Conservation (phyloP, 495 filamentous ascomycete species). For the Tirmania nivea region DNA sequence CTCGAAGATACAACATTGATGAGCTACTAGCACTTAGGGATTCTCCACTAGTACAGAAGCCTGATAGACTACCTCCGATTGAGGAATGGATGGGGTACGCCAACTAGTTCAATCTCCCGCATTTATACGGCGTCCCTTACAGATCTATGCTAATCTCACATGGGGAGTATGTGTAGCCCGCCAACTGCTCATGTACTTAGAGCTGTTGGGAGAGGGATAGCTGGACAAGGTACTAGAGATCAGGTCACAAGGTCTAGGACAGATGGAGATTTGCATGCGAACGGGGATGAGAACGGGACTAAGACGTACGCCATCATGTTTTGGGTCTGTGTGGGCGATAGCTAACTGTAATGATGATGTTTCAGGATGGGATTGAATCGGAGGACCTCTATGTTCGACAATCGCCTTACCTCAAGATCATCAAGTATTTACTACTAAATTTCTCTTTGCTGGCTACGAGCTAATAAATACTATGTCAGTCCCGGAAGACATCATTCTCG, state of each 20-base stretch:
- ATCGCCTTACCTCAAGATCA: conserved; percentile 38
- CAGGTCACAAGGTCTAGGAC: too few species aligned
- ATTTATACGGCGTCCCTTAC: conserved; percentile 21
- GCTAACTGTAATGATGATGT: too few species aligned
- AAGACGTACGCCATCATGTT: conserved; percentile 6
- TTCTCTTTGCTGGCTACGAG: conserved; percentile 6
- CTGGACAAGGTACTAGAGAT: too few species aligned
- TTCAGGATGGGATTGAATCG: conserved; percentile 15
- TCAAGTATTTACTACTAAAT: conserved; percentile 30
- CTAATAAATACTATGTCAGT: conserved; percentile 19
- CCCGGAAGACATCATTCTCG: conserved; percentile 66
- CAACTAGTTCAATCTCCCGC: conserved; percentile 9
- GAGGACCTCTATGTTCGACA: conserved; percentile 38
- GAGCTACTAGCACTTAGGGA: conserved; percentile 54
- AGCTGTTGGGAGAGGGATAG: too few species aligned
- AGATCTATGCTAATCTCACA: conserved; percentile 8
- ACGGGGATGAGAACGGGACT: conserved; percentile 19
- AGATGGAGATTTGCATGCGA: neutral
- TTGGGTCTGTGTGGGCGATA: too few species aligned
- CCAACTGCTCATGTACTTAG: too few species aligned
- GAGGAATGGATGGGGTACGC: conserved; percentile 98
- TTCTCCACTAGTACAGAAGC: conserved; percentile 72
- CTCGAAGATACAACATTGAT: conserved; percentile 56
- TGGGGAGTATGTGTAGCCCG: too few species aligned
- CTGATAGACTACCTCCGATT: conserved; percentile 54